Evolutionary conservation across 2,329 filamentous ascomycete species (phyloP), one percentile per base, ranked within the genome.

Genomic region (Sporothrix euskadiensis): DNA sequence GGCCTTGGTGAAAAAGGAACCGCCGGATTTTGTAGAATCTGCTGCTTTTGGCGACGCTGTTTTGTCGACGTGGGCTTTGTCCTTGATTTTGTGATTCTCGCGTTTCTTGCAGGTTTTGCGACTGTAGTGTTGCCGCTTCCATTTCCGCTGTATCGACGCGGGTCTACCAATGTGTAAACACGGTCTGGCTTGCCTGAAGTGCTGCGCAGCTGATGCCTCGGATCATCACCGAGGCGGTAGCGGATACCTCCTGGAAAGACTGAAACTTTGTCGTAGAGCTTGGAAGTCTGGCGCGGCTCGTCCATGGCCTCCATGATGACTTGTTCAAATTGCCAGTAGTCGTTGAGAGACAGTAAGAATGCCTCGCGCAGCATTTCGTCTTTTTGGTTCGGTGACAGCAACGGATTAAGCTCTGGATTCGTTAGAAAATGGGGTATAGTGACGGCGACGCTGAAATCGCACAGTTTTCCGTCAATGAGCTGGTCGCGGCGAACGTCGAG

Each of bases 331-430:
- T 22, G n/a, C 49, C 30, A 22, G 19, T 54, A 54, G 49, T 54
- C 49, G 9, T 9, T 22, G n/a, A 54, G n/a, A 12, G 57, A 12
- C 1, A 7, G 6, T 5, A 26, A 19, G 10, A 61, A 61, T 5
- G 57, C 14, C 16, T 61, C 26, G 30, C 12, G 12, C 57, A 35
- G 9, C 57, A 61, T 35, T 7, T 61, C 1, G 3, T 16, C 12
- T 8, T 35, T 61, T 3, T 61, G 3, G 8, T 35, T 32, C 3
- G 30, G 9, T 5, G 12, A 19, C 14, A 69, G 57, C 54, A 74
- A 69, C 3, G 61, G 61, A 14, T 65, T 65, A 39, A 65, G 61
- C 35, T 65, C 61, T 14, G 61, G 61, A 3, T n/a, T 65, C 14
- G 39, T 47, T 9, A 47, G 1, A 19, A 47, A 65, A 16, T 65